These are phyloP conservation scores for Canariomyces notabilis DNA, from an alignment of 2,329 filamentous ascomycete genomes.

Conservation along the genomic window DNA sequence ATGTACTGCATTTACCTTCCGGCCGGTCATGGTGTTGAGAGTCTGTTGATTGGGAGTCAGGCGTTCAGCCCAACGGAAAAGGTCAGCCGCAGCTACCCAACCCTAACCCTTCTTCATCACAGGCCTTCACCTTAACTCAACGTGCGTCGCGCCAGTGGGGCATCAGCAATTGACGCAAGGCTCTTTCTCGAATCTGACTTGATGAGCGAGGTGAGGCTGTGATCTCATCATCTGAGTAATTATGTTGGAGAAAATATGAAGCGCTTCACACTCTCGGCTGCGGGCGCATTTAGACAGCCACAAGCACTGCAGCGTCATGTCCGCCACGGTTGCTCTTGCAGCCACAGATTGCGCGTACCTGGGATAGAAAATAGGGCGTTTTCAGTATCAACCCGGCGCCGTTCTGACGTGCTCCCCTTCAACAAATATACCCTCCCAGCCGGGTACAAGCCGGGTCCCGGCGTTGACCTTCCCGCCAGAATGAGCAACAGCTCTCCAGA, in stretches of 20 bases:
- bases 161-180: neutral
- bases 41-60: no score
- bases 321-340: constrained; percentile 9
- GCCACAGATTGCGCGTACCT: constrained; percentile 8
- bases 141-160: no score
- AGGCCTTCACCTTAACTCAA: no score
- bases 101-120: neutral
- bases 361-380: constrained; percentile 18
- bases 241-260: constrained; percentile 13
- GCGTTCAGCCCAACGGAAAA: constrained; percentile 10
- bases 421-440: constrained; percentile 23
- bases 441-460: constrained; percentile 3
- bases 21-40: no score
- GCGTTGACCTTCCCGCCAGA: constrained; percentile 16
- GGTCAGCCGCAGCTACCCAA: constrained; percentile 12
- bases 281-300: constrained; percentile 11
- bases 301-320: constrained; percentile 1
- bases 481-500: constrained; percentile 14
- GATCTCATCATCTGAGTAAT: no score
- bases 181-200: constrained; percentile 2
- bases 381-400: constrained; percentile 12
- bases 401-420: constrained; percentile 14
- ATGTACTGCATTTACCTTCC: no score
- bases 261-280: constrained; percentile 5
- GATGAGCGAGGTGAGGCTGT: constrained; percentile 2